Conservation (phyloP, 2,329 filamentous ascomycete genomes). For the Diplodia mutila region DNA sequence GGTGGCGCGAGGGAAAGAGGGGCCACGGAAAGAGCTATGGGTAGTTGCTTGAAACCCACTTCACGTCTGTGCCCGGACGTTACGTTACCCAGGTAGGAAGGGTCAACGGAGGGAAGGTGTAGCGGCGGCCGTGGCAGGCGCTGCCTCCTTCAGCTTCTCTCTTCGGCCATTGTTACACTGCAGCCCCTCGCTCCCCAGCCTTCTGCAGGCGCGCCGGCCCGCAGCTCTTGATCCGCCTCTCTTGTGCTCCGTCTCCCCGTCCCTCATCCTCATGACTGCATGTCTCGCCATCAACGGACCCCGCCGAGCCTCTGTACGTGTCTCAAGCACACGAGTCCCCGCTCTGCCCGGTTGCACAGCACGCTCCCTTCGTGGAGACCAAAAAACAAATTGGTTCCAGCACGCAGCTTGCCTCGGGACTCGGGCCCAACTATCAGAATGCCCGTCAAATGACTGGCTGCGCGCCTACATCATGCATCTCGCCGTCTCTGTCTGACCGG, state of each 20-base stretch:
- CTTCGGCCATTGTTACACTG: background rate
- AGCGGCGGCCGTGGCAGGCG: background rate
- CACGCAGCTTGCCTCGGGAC: background rate
- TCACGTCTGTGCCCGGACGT: no score
- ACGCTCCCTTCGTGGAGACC: background rate
- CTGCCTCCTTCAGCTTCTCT: background rate
- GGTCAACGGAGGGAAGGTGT: background rate
- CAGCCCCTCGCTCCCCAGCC: background rate
- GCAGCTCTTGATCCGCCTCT: no score
- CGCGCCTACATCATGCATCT: constrained; percentile 1
- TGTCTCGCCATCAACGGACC: background rate
- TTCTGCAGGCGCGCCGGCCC: background rate
- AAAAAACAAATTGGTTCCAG: background rate
- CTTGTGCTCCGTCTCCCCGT: no score
- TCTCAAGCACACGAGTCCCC: background rate
- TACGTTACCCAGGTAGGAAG: no score
- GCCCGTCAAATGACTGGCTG: background rate
- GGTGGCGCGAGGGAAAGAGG: no score
- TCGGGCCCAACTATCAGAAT: background rate
- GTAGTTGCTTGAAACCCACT: no score
- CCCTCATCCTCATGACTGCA: no score
- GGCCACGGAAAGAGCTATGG: no score
- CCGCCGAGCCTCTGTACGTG: no score
- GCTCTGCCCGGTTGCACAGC: background rate
- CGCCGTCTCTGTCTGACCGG: background rate